These are phyloP conservation scores for Russula sp. DNA, from an alignment of 768 basidiomycete species.

Conservation along the genomic window DNA sequence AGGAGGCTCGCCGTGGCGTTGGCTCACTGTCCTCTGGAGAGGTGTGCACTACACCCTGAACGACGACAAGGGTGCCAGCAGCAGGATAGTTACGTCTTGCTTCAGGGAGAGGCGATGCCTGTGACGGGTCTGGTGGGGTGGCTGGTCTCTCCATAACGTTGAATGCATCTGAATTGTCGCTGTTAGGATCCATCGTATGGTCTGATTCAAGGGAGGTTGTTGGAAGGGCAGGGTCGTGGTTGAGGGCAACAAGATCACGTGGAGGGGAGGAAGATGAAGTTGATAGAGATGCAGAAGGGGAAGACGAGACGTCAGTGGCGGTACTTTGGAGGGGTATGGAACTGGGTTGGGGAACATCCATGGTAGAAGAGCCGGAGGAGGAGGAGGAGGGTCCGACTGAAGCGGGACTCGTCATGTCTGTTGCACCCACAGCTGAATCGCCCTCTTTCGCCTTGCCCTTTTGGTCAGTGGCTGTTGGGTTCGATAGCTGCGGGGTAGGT, in stretches of 20 bases:
- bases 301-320: constrained; percentile 12
- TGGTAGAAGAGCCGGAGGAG: constrained; percentile 16
- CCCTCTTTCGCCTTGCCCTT: constrained; percentile 21
- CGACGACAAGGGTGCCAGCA: constrained; percentile 75
- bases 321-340: constrained; percentile 6
- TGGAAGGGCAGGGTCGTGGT: constrained; percentile 23
- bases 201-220: constrained; percentile 5
- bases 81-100: constrained; percentile 57
- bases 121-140: constrained; percentile 29
- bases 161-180: constrained; percentile 17
- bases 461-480: background rate
- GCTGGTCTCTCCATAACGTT: constrained; percentile 27
- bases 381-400: constrained; percentile 13
- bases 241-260: constrained; percentile 27
- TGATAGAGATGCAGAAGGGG: constrained; percentile 3
- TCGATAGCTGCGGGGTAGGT: background rate
- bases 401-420: background rate
- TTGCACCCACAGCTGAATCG: background rate
- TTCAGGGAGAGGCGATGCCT: constrained; percentile 32
- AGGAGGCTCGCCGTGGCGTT: constrained; percentile 7
- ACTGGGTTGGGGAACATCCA: constrained; percentile 5
- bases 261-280: constrained; percentile 7
- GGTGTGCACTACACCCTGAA: constrained; percentile 80
- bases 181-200: background rate
- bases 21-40: constrained; percentile 36